Percentiles rank a stretch among this genome's conserved stretches.
phyloP scores from a whole-genome alignment of 257 asterid species.

The Capsicum pubescens region DNA sequence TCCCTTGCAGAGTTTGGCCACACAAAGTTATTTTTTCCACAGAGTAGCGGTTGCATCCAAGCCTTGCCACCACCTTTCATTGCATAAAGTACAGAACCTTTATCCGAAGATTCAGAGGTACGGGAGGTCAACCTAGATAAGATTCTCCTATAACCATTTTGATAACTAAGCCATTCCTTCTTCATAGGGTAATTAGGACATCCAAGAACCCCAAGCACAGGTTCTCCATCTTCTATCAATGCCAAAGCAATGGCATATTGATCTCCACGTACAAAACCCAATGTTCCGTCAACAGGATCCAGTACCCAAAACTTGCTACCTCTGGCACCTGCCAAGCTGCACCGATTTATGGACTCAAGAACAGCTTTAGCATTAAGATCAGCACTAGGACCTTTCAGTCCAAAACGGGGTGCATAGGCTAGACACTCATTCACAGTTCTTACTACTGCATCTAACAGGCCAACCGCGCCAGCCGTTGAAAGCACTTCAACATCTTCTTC shows the following conservation, averaged over 20 bases:
- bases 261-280: constrained; percentile 90
- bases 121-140: constrained; percentile 49
- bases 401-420: constrained; percentile 61
- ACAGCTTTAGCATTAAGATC: constrained; percentile 56
- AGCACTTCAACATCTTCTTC: constrained; percentile 77
- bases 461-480: constrained; percentile 49
- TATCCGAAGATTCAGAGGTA: constrained; percentile 46
- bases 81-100: constrained; percentile 75
- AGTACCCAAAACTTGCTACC: constrained; percentile 80
- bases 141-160: constrained; percentile 58
- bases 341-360: constrained; percentile 67
- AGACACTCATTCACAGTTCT: constrained; percentile 63
- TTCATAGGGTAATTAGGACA: constrained; percentile 88
- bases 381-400: constrained; percentile 50
- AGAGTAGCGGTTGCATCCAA: constrained; percentile 83
- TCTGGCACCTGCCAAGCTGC: constrained; percentile 66
- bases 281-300: constrained; percentile 86
- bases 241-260: constrained; percentile 86
- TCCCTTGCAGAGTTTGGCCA: constrained; percentile 75
- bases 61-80: constrained; percentile 64
- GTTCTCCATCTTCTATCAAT: constrained; percentile 76
- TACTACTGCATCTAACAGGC: constrained; percentile 54
- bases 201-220: constrained; percentile 88
- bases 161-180: constrained; percentile 67
- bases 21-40: constrained; percentile 47